Evolutionary conservation across 441 rosid species (phyloP).

Genomic region (Sinapis alba): DNA sequence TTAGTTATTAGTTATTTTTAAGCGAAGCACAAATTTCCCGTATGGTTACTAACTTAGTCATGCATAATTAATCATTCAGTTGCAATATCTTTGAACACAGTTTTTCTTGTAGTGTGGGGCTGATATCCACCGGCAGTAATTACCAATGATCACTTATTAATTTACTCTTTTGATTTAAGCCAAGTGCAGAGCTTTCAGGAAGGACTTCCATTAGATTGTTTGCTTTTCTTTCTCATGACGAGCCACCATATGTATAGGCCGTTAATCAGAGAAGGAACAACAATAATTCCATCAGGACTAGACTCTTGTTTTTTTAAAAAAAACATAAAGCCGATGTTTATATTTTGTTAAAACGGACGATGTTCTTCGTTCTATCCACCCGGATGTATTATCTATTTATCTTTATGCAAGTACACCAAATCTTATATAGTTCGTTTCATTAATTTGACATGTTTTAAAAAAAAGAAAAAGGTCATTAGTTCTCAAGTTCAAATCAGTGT

Average conservation of each 20-base stretch:
- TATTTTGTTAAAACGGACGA: not conserved
- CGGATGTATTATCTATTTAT: not conserved
- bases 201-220: not conserved
- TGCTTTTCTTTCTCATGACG: not conserved
- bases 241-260: not conserved
- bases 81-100: not conserved
- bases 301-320: not conserved
- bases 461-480: not conserved
- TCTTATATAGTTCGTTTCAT: not conserved
- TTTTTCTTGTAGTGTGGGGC: too few species aligned
- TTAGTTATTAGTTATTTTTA: not conserved
- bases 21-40: not conserved
- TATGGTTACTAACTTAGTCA: not conserved
- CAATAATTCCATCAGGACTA: not conserved
- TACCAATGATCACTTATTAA: not conserved
- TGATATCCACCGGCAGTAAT: not conserved
- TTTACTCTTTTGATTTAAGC: not conserved
- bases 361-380: not conserved
- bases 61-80: not conserved
- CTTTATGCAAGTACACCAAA: not conserved
- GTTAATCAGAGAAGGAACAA: not conserved
- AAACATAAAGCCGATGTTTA: not conserved
- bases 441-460: not conserved
- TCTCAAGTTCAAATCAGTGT: not conserved
- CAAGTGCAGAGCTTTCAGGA: not conserved